Evolutionary conservation across 805 yeast species (phyloP).

Genomic region (Yamadazyma akitaensis): DNA sequence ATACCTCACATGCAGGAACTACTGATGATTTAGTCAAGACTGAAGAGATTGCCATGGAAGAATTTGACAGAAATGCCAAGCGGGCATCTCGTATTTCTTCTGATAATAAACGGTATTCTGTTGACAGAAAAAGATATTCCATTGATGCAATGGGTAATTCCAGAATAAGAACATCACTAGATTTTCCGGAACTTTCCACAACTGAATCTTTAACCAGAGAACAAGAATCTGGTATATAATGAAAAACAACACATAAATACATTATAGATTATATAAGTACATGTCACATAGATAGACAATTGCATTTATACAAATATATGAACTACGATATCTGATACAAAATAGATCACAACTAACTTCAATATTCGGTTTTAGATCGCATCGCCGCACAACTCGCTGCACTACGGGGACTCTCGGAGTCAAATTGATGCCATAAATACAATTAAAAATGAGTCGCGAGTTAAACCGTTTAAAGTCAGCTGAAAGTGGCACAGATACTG

Average conservation of each 20-base stretch:
- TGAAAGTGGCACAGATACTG: too few relatives aligned
- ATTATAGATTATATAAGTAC: neutral
- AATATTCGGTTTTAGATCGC: conserved; percentile 2
- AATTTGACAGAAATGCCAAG: conserved; percentile 24
- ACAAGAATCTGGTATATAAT: neutral
- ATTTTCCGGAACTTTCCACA: conserved; percentile 15
- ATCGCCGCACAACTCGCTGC: conserved; percentile 1
- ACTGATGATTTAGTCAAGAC: conserved; percentile 38
- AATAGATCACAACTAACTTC: neutral
- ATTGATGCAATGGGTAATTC: neutral
- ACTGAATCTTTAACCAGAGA: conserved; percentile 8
- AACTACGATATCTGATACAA: neutral
- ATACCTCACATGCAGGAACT: conserved; percentile 23
- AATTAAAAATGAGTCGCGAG: neutral
- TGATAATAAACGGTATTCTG: conserved; percentile 11
- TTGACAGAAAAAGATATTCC: conserved; percentile 8
- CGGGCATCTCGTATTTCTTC: conserved; percentile 22
- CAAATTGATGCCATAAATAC: neutral
- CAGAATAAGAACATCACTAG: conserved; percentile 14
- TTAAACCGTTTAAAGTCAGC: neutral
- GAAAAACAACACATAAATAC: neutral
- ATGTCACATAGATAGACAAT: neutral
- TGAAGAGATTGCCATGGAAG: conserved; percentile 52
- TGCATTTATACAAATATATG: conserved; percentile 3
- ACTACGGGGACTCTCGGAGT: conserved; percentile 4